These are phyloP conservation scores for Amanita subjunquillea DNA, from an alignment of 768 basidiomycete genomes.

Conservation along the genomic window DNA sequence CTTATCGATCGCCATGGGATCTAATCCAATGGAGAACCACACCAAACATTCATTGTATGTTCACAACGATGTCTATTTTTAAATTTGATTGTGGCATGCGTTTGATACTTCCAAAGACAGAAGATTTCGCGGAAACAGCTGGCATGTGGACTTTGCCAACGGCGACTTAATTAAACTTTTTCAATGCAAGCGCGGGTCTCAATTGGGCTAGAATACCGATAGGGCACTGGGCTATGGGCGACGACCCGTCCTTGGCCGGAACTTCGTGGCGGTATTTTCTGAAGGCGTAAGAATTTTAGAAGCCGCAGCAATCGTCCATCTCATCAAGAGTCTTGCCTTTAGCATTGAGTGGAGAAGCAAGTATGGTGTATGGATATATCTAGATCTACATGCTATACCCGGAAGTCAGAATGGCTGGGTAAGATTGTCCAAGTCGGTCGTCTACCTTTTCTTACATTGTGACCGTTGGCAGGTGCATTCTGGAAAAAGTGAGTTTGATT, in stretches of 20 bases:
- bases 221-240: constrained; percentile 74
- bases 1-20: constrained; percentile 54
- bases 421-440: constrained; percentile 9
- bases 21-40: constrained; percentile 69
- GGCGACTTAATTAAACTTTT: neutral
- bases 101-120: constrained; percentile 16
- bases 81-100: neutral
- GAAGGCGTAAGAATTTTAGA: constrained; percentile 24
- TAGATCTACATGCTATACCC: constrained; percentile 67
- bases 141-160: constrained; percentile 11
- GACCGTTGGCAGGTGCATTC: constrained; percentile 24
- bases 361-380: constrained; percentile 81
- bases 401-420: constrained; percentile 82
- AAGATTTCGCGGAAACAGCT: constrained; percentile 27
- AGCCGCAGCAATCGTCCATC: neutral
- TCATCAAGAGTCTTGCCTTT: constrained; percentile 28
- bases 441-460: constrained; percentile 6
- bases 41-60: constrained; percentile 75
- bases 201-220: constrained; percentile 84
- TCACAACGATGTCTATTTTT: neutral
- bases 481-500: constrained; percentile 18
- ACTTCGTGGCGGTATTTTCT: constrained; percentile 63
- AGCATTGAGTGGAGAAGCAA: constrained; percentile 82
- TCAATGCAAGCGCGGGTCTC: constrained; percentile 68
- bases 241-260: constrained; percentile 75